Base-by-base conservation (phyloP, 106 monocot genomes). In the Chionographis japonica region DNA sequence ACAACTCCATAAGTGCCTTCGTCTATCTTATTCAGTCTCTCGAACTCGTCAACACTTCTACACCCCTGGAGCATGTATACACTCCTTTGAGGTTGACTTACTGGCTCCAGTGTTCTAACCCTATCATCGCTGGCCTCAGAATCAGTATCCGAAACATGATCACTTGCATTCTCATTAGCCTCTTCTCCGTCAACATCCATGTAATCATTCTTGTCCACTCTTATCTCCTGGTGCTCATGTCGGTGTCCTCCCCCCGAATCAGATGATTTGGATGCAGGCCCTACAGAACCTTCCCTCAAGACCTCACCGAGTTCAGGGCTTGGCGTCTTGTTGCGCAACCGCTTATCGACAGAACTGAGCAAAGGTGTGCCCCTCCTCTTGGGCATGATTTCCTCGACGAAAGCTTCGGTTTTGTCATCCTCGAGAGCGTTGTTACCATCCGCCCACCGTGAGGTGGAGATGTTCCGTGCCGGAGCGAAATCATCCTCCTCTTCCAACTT, bases 1-100 rank as follows among this genome's bases (percentile, higher is more conserved):
- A 91, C 91, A 75, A 91, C 79, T 12, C 91, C 91, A 52, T 91
- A 87, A 63, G 84, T 88, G 14, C 91, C 91, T 71, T 91, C 91
- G 62, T 88, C 73, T 20, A 91, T 88, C 72, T 88, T 91, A 62
- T 91, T 88, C 52, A 87, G 71, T 63, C 85, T 72, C 72, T 90
- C 89, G 69, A 90, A 90, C 46, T 90, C 89, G 74, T 90, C 89
- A 56, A 90, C 90, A 65, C 78, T 90, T 72, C 90, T 78, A 77
- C 90, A 90, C 2, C 90, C 84, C 69, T 79, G 75, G 10, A 85
- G 61, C 89, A 90, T 90, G 68, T 86, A 78, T 61, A 90, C 84
- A 41, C 66, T 60, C 70, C 84, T 87, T 35, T 76, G 80, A 20
- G 83, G 78, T 19, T 78, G 83, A n/a, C 73, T 66, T 35, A 13